phyloP scores from a whole-genome alignment of 2,329 filamentous ascomycete genomes.

The Neofusicoccum ribis region DNA sequence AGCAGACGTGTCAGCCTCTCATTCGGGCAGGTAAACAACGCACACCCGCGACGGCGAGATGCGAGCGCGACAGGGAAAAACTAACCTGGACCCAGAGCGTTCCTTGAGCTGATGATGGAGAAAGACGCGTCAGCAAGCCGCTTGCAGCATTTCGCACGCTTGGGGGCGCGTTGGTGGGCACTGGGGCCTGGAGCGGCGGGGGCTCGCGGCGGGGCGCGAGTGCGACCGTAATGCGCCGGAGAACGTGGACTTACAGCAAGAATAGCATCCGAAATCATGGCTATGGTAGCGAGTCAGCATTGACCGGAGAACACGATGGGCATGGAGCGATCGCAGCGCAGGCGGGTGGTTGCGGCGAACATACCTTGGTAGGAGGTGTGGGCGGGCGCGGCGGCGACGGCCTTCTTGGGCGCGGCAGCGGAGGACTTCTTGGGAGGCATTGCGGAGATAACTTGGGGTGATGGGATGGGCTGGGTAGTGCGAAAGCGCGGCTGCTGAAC shows the following conservation, averaged over 20 bases:
- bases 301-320: constrained; percentile 52
- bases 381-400: constrained; percentile 51
- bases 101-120: constrained; percentile 63
- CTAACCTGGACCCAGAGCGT: constrained; percentile 69
- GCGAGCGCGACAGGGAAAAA: constrained; percentile 32
- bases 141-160: constrained; percentile 17
- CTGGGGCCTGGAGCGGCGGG: constrained; percentile 30
- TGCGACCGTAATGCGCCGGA: constrained; percentile 49
- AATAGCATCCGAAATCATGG: constrained; percentile 74
- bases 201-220: constrained; percentile 26
- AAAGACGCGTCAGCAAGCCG: constrained; percentile 51
- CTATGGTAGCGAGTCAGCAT: constrained; percentile 57
- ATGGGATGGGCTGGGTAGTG: constrained; percentile 26
- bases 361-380: constrained; percentile 69
- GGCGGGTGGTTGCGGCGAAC: constrained; percentile 46
- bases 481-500: constrained; percentile 36
- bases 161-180: constrained; percentile 28
- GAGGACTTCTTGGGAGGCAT: constrained; percentile 68
- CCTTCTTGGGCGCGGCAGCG: constrained; percentile 59
- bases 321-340: constrained; percentile 38
- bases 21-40: constrained; percentile 26
- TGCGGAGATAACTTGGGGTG: constrained; percentile 31
- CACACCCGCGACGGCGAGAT: constrained; percentile 28
- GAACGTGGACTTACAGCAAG: constrained; percentile 64
- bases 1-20: constrained; percentile 36